Evolutionary conservation across 768 basidiomycete genomes (phyloP).

Genomic region (Krasilnikovozyma curviuscula): DNA sequence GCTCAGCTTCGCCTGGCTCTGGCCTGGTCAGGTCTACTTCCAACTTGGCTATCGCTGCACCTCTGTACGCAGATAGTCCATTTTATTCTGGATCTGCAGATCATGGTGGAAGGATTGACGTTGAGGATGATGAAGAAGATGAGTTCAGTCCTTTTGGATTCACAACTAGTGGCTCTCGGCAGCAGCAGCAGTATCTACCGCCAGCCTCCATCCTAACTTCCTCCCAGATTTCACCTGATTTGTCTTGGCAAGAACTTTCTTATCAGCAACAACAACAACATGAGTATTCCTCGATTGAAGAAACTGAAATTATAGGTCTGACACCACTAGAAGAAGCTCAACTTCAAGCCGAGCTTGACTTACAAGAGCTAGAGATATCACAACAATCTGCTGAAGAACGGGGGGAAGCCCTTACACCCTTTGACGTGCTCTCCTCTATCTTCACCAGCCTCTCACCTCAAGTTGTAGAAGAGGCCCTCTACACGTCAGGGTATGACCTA

Average conservation of each 20-base stretch:
- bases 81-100: neutral
- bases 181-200: slow-evolving; percentile 40
- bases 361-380: slow-evolving; percentile 1
- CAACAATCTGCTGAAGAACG: slow-evolving; percentile 13
- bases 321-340: slow-evolving; percentile 2
- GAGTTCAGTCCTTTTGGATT: slow-evolving; percentile 29
- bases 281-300: neutral
- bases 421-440: slow-evolving; percentile 84
- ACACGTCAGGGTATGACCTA: slow-evolving; percentile 77
- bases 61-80: neutral
- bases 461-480: slow-evolving; percentile 82
- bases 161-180: slow-evolving; percentile 33
- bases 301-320: neutral
- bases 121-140: slow-evolving; percentile 32
- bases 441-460: slow-evolving; percentile 77
- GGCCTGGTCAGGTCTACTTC: neutral
- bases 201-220: slow-evolving; percentile 11
- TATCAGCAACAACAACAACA: neutral
- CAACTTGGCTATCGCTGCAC: neutral
- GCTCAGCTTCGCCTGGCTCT: too few species aligned
- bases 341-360: slow-evolving; percentile 5
- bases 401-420: slow-evolving; percentile 68
- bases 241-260: neutral
- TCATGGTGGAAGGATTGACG: slow-evolving; percentile 30
- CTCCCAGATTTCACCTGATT: neutral